Evolutionary conservation across 306 rosid species (phyloP).

Genomic region (Herpetospermum pedunculosum): DNA sequence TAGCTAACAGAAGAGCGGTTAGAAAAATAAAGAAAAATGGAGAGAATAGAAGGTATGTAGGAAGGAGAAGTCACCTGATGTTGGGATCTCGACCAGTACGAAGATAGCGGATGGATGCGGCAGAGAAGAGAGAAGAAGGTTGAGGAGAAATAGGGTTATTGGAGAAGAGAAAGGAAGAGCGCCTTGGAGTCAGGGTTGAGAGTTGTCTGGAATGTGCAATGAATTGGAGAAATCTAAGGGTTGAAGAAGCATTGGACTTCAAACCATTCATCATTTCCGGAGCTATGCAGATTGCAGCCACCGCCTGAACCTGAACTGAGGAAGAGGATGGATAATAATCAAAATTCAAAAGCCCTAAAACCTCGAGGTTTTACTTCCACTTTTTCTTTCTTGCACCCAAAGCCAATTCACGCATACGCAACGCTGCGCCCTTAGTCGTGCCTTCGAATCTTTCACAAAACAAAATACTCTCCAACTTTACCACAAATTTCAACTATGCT

Average conservation of each 20-base stretch:
- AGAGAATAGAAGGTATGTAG: not conserved
- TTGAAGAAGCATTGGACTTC: conserved; percentile 24
- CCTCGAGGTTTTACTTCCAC: too few species aligned
- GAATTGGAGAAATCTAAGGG: conserved; percentile 34
- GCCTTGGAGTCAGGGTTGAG: conserved; percentile 22
- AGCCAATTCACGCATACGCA: too few species aligned
- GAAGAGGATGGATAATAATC: too few species aligned
- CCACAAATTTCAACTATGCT: too few species aligned
- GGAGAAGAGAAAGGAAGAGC: conserved; percentile 13
- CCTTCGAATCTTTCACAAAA: too few species aligned
- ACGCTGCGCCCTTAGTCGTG: too few species aligned
- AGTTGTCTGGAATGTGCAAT: conserved; percentile 17
- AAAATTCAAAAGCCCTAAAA: too few species aligned
- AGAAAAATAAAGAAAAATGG: not conserved
- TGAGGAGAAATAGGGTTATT: not conserved
- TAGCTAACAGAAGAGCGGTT: conserved; percentile 4
- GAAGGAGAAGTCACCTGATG: conserved; percentile 25
- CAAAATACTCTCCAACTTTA: too few species aligned
- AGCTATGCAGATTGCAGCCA: too few species aligned
- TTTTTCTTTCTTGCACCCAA: too few species aligned
- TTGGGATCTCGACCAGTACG: conserved; percentile 48
- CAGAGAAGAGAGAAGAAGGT: conserved; percentile 8
- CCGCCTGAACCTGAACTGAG: too few species aligned
- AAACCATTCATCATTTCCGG: conserved; percentile 21
- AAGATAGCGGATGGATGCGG: conserved; percentile 33